These are phyloP conservation scores for Penicillium sp. DNA, from an alignment of 2,329 filamentous ascomycete genomes.

Conservation along the genomic window DNA sequence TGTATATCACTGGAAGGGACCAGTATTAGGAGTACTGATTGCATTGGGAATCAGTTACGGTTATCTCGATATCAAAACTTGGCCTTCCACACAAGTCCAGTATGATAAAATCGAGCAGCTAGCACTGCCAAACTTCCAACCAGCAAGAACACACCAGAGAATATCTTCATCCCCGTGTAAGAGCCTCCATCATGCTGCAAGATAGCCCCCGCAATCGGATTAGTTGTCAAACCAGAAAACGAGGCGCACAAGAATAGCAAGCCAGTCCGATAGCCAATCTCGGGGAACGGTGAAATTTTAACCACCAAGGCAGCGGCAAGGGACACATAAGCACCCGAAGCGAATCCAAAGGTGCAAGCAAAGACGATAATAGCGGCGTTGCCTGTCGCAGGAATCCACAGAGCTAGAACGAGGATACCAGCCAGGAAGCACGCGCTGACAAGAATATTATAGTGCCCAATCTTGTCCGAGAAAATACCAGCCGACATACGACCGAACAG, in stretches of 20 bases:
- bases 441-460: constrained; percentile 21
- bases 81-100: constrained; percentile 4
- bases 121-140: constrained; percentile 30
- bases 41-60: neutral
- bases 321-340: constrained; percentile 63
- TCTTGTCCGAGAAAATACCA: constrained; percentile 13
- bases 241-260: constrained; percentile 60
- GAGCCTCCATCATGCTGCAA: constrained; percentile 52
- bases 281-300: constrained; percentile 65
- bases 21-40: too few species aligned
- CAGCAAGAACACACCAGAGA: constrained; percentile 58
- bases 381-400: constrained; percentile 36
- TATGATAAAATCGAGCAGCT: neutral
- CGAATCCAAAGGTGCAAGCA: constrained; percentile 64
- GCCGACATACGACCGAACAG: constrained; percentile 20
- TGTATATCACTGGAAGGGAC: neutral
- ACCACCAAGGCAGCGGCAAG: constrained; percentile 60
- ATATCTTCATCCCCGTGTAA: constrained; percentile 64
- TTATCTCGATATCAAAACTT: constrained; percentile 3
- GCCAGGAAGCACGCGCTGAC: constrained; percentile 7
- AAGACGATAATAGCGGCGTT: constrained; percentile 63
- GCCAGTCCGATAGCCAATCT: constrained; percentile 67
- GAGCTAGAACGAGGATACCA: constrained; percentile 15
- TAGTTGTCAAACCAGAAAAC: constrained; percentile 65
- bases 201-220: constrained; percentile 65